Base-by-base conservation (phyloP, 2,329 filamentous ascomycete species). In the Pseudogymnoascus verrucosus region DNA sequence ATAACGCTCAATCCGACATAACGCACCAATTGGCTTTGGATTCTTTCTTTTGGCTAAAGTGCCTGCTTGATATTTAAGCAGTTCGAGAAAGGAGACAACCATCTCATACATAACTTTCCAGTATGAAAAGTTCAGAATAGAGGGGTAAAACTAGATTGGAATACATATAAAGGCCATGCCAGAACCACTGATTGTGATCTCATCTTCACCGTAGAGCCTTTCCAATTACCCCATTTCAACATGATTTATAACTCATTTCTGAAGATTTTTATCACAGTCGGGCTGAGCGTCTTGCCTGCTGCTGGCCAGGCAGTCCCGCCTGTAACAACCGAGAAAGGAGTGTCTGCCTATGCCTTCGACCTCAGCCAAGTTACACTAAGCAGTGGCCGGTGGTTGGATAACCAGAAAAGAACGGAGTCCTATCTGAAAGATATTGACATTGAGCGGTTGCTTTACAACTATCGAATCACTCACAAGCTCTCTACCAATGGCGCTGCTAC, bases 371-470 rank as follows among this genome's bases (percentile, higher is more conserved):
- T 78, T 36, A 71, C 74, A 7, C 71, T 79, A 7, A 76, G 70
- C 37, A 71, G 70, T 37, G 75, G 76, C 39, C 75, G 78, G 14
- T 79, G 73, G 67, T 67, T 74, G 39, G 76, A 78, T 54, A 79
- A 82, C 67, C 76, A 82, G 66, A 74, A 78, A 31, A 77, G 80
- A 11, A 81, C 80, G 0, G 67, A 81, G 12, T 72, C 68, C 28
- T 82, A 82, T 66, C 71, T 82, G 40, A 79, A 79, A 60, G 76
- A 67, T 28, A 74, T 82, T 21, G 75, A 81, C 61, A 67, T 77
- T 0, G 76, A 82, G 16, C 75, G 80, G 75, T 82, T 16, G 51
- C 51, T 57, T 19, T 82, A 82, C 70, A 76, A 77, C 67, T 82
- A 82, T 71, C 75, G 80, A 16, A 66, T 71, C 31, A 82, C 75